Conservation (phyloP, 2,329 filamentous ascomycete genomes). For the Epicoccum nigrum region DNA sequence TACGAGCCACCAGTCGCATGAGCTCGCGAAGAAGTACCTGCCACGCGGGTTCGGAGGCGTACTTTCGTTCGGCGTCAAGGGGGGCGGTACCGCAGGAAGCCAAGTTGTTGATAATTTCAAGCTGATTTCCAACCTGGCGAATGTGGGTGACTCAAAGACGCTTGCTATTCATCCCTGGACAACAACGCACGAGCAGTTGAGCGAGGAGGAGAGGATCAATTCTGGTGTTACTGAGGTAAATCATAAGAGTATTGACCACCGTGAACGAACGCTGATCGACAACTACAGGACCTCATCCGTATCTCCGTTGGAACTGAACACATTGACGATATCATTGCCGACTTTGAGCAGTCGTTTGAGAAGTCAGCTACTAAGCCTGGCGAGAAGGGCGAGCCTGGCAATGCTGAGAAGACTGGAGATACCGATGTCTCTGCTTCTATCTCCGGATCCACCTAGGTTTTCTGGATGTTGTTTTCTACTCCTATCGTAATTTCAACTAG, state of each 20-base stretch:
- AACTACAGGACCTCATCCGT: conserved; percentile 77
- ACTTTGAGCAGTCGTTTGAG: conserved; percentile 90
- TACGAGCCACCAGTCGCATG: conserved; percentile 79
- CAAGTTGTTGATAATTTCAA: conserved; percentile 94
- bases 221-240: conserved; percentile 80
- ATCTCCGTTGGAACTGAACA: conserved; percentile 96
- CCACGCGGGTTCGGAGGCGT: conserved; percentile 86
- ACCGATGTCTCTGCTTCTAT: conserved; percentile 37
- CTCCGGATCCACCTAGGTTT: conserved; percentile 34
- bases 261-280: conserved; percentile 11
- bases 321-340: conserved; percentile 95
- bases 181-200: conserved; percentile 92
- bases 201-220: conserved; percentile 76
- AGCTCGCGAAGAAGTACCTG: conserved; percentile 84
- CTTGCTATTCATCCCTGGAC: conserved; percentile 94
- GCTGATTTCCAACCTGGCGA: conserved; percentile 93
- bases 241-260: neutral
- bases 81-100: conserved; percentile 79
- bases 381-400: conserved; percentile 40
- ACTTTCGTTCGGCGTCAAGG: conserved; percentile 91
- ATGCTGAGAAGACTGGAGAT: conserved; percentile 41
- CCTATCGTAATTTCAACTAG: neutral
- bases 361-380: conserved; percentile 56
- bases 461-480: neutral
- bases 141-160: conserved; percentile 95